phyloP scores from a whole-genome alignment of 495 filamentous ascomycete genomes.

The Poronia punctata region DNA sequence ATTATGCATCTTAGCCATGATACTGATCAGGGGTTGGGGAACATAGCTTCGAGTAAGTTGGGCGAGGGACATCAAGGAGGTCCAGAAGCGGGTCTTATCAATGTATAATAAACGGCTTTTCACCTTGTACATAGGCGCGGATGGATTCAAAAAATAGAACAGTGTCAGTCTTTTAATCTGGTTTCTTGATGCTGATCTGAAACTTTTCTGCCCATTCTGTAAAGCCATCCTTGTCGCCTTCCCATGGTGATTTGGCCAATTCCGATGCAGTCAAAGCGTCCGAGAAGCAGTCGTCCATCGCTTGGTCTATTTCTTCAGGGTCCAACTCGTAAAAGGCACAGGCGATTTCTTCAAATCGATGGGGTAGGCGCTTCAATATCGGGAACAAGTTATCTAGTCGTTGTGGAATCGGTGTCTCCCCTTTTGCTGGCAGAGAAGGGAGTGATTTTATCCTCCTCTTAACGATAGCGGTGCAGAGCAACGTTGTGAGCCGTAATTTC shows the following conservation, averaged over 20 bases:
- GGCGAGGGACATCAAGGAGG: no score
- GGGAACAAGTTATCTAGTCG: slow-evolving; percentile 40
- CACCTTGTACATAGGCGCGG: neutral
- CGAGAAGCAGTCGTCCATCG: slow-evolving; percentile 43
- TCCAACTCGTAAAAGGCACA: slow-evolving; percentile 47
- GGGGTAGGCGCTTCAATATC: slow-evolving; percentile 33
- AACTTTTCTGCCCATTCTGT: slow-evolving; percentile 43
- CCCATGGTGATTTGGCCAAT: slow-evolving; percentile 36
- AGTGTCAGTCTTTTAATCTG: slow-evolving; percentile 8
- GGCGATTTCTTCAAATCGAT: slow-evolving; percentile 35
- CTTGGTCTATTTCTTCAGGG: slow-evolving; percentile 31
- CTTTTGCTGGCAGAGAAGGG: slow-evolving; percentile 25
- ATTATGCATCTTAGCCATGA: neutral
- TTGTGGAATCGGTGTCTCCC: slow-evolving; percentile 18
- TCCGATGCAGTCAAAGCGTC: slow-evolving; percentile 41
- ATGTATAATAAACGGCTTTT: neutral
- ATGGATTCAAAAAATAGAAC: neutral
- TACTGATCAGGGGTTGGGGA: neutral
- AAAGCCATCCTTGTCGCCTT: slow-evolving; percentile 39
- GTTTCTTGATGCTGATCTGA: slow-evolving; percentile 41
- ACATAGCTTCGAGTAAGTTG: neutral
- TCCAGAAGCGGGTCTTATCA: no score
- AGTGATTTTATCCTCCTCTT: slow-evolving; percentile 55
- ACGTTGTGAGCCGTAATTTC: slow-evolving; percentile 48
- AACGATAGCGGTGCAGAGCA: slow-evolving; percentile 53